Evolutionary conservation across 345 rosid genomes (phyloP).

Genomic region (Eutrema heterophyllum): DNA sequence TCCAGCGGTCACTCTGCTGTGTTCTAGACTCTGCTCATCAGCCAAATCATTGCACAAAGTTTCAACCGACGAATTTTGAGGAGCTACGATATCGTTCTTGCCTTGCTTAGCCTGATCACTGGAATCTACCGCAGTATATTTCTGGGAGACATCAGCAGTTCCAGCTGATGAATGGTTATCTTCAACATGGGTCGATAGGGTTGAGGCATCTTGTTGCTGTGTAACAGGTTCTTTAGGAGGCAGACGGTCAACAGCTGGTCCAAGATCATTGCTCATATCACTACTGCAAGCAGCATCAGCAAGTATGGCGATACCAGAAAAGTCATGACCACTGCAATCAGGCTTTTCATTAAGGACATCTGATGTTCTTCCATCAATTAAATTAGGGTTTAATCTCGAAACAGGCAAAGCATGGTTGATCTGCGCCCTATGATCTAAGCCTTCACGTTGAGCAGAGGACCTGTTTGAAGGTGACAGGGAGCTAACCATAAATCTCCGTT

Average conservation of each 20-base stretch:
- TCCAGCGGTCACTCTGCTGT: not conserved
- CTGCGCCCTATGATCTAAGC: not conserved
- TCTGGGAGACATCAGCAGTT: not conserved
- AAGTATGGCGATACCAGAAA: slow-evolving; percentile 57
- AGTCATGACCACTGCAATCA: slow-evolving; percentile 34
- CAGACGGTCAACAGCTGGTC: slow-evolving; percentile 2
- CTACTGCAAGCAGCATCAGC: slow-evolving; percentile 50
- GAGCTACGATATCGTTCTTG: not conserved
- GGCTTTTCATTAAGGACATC: not conserved
- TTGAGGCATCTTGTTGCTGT: not conserved
- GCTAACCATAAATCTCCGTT: slow-evolving; percentile 35
- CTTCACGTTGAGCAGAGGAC: slow-evolving; percentile 13
- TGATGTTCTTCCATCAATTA: slow-evolving; percentile 8
- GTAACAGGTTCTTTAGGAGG: not conserved
- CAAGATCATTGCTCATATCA: slow-evolving; percentile 26
- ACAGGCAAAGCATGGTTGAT: slow-evolving; percentile 5
- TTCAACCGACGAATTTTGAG: not conserved
- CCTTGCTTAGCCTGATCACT: not conserved
- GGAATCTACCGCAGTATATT: slow-evolving; percentile 13
- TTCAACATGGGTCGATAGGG: not conserved
- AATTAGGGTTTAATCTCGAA: not conserved
- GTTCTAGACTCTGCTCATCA: not conserved
- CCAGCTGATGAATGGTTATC: slow-evolving; percentile 16
- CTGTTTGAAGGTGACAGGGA: slow-evolving; percentile 31
- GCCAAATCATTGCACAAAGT: not conserved